Evolutionary conservation across 2,329 filamentous ascomycete genomes (phyloP).

Genomic region (Lithohypha guttulata): DNA sequence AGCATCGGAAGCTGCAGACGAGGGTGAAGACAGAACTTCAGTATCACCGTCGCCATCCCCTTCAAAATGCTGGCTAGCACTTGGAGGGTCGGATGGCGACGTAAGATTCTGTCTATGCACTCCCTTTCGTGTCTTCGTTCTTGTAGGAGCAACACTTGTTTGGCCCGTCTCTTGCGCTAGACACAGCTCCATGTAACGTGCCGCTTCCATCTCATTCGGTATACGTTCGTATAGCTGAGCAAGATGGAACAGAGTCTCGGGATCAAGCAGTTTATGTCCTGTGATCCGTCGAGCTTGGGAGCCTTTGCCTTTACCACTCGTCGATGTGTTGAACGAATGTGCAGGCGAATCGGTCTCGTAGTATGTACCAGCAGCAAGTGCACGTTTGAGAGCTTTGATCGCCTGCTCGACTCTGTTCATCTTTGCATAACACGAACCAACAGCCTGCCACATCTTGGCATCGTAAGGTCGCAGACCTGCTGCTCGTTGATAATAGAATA

Average conservation of each 20-base stretch:
- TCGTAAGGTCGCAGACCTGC: constrained; percentile 90
- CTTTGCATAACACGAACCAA: constrained; percentile 81
- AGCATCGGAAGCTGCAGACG: constrained; percentile 12
- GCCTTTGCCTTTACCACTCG: constrained; percentile 9
- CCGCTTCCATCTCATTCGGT: constrained; percentile 67
- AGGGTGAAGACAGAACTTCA: constrained; percentile 16
- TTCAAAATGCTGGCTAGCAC: constrained; percentile 7
- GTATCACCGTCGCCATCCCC: constrained; percentile 25
- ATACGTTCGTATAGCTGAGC: constrained; percentile 78
- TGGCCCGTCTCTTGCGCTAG: constrained; percentile 79
- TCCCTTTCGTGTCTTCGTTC: constrained; percentile 12
- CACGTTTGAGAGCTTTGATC: constrained; percentile 89
- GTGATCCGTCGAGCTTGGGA: constrained; percentile 12
- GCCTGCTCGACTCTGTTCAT: constrained; percentile 80
- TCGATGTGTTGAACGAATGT: constrained; percentile 21
- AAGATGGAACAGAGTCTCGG: constrained; percentile 82
- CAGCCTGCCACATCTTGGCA: constrained; percentile 97
- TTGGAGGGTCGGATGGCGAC: constrained; percentile 2
- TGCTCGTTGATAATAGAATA: constrained; percentile 96
- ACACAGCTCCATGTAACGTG: constrained; percentile 88
- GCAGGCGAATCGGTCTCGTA: constrained; percentile 51
- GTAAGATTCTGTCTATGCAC: constrained; percentile 14
- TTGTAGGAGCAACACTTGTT: constrained; percentile 26
- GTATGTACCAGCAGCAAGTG: constrained; percentile 76
- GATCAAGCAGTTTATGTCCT: constrained; percentile 59